Evolutionary conservation across 1,284 basidiomycete genomes (phyloP).

Genomic region (Ceratobasidium sp.): DNA sequence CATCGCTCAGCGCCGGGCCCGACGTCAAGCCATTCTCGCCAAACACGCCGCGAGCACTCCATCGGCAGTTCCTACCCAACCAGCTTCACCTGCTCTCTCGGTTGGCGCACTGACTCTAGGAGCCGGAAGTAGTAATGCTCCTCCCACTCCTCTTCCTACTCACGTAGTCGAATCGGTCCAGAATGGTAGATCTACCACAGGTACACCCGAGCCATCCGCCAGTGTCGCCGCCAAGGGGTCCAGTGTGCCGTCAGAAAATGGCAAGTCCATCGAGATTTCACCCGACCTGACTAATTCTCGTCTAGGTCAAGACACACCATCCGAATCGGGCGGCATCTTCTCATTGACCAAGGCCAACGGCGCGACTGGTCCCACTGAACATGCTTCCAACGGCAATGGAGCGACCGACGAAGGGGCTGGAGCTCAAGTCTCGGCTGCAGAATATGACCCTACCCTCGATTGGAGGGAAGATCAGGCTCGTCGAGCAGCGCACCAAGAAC

Average conservation of each 20-base stretch:
- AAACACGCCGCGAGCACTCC: conserved; percentile 67
- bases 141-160: conserved; percentile 68
- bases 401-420: conserved; percentile 50
- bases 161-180: conserved; percentile 58
- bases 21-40: conserved; percentile 83
- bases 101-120: background rate
- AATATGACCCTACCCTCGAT: conserved; percentile 90
- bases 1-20: conserved; percentile 78
- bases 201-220: conserved; percentile 48
- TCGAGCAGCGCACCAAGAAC: conserved; percentile 52
- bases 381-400: conserved; percentile 35
- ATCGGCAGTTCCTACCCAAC: conserved; percentile 60
- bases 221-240: conserved; percentile 44
- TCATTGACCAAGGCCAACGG: conserved; percentile 40
- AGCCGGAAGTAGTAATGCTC: conserved; percentile 43
- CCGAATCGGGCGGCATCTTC: conserved; percentile 39
- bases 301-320: conserved; percentile 35
- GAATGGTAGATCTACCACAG: conserved; percentile 42
- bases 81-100: conserved; percentile 47
- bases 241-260: conserved; percentile 24
- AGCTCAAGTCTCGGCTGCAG: conserved; percentile 84
- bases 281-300: conserved; percentile 2
- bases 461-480: conserved; percentile 79
- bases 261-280: background rate
- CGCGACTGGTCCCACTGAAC: conserved; percentile 10